Base-by-base conservation (phyloP, 129 eudicot genomes). In the Artemisia argyi region DNA sequence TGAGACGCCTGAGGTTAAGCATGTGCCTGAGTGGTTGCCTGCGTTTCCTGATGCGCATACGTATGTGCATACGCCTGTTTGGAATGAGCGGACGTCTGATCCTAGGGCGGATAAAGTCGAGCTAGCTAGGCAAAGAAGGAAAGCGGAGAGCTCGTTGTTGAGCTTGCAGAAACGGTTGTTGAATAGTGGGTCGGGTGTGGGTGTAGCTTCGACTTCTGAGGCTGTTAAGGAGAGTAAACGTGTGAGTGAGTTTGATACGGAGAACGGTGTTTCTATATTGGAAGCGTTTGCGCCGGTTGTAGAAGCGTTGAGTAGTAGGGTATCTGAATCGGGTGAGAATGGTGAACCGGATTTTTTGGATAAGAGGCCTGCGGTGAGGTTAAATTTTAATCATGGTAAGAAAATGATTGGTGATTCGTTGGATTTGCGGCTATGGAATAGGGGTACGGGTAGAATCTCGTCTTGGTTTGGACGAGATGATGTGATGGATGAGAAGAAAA, bases 31-130 rank as follows among this genome's bases (percentile, higher is more conserved):
- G 0, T 94, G 98, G 98, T 61, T 94, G 74, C 98, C 98, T 51
- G 98, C 96, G 7, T 94, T 94, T 77, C 98, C 98, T 1, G 98
- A 94, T 72, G 82, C 88, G 1, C 98, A 94, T 73, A 90, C 98
- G 0, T 94, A 94, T 71, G 48, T 85, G 30, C 87, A 80, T 39
- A 59, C 98, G 0, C 86, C 97, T 5, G 81, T 85, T 22, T 94
- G 98, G 98, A 94, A 94, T 30, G 97, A 94, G 68, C 80, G 98
- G 82, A 77, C 68, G 28, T 77, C 89, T 1, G 93, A 90, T 83
- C 89, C 87, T 57, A 87, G 89, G 44, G 77, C 88, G 14, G 96
- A 93, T 79, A 94, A 94, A 69, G 85, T 86, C 39, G 97, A 90
- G 85, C 91, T 90, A 4, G 93, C 90, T 8, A 88, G 93, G 74